phyloP scores from a whole-genome alignment of 139 green algal species.

The Mesostigma viride region DNA sequence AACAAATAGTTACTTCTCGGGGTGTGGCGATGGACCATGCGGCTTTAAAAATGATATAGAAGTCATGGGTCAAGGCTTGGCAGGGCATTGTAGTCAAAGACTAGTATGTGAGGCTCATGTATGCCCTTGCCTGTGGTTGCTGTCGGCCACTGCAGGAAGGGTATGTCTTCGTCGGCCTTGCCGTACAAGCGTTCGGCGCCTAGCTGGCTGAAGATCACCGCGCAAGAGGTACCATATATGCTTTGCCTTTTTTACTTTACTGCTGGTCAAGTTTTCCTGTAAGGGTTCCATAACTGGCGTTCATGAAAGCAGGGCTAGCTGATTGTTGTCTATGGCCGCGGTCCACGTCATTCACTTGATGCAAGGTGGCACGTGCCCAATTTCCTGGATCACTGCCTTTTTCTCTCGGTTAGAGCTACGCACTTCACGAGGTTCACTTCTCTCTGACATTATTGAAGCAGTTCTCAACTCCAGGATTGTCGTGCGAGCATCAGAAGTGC shows the following conservation, averaged over 20 bases:
- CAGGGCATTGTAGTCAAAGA: not conserved
- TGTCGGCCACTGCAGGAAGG: constrained; percentile 60
- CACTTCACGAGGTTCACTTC: not conserved
- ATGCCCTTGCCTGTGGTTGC: not conserved
- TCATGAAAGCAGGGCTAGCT: not conserved
- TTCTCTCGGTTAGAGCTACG: not conserved
- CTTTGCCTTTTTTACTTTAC: not conserved
- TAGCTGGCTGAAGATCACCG: constrained; percentile 73
- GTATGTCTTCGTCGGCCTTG: constrained; percentile 75
- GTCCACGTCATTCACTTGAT: not conserved
- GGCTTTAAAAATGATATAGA: not conserved
- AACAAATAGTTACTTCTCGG: not conserved
- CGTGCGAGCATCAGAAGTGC: no score
- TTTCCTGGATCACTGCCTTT: no score
- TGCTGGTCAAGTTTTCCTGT: constrained; percentile 8
- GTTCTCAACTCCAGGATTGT: no score
- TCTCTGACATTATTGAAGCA: not conserved
- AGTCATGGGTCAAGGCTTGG: not conserved
- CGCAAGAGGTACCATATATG: constrained; percentile 43
- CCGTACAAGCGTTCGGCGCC: constrained; percentile 89
- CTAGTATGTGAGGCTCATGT: not conserved
- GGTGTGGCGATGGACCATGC: not conserved
- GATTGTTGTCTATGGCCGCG: not conserved
- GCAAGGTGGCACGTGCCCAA: not conserved
- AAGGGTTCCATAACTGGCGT: not conserved